A percentile compares a stretch with the other conserved stretches of the same genome.
Evolutionary conservation across 257 asterid species (phyloP).

Genomic region (Rubia yunnanensis): DNA sequence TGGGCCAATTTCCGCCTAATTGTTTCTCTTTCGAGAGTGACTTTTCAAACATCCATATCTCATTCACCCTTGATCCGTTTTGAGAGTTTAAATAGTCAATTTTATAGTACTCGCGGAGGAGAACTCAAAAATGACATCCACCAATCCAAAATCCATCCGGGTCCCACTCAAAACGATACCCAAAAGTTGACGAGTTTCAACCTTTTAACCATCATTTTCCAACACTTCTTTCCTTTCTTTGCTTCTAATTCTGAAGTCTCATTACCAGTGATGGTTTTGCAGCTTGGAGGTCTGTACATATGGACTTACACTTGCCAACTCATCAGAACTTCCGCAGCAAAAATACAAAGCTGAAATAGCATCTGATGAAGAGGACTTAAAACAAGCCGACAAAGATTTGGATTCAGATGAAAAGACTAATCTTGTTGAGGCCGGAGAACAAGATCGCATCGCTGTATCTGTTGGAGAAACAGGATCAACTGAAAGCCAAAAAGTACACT

Average conservation of each 20-base stretch:
- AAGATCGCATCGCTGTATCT: constrained; percentile 16
- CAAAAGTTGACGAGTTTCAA: no score
- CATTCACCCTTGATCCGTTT: no score
- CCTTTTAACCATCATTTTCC: no score
- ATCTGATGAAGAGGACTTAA: constrained; percentile 20
- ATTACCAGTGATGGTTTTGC: constrained; percentile 9
- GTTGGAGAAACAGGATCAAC: constrained; percentile 2
- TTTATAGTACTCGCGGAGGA: no score
- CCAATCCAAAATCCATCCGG: no score
- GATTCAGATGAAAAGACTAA: constrained; percentile 37
- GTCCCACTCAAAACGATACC: no score
- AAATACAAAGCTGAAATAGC: constrained; percentile 26
- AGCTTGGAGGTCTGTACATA: constrained; percentile 75
- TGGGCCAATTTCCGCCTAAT: no score
- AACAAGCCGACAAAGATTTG: constrained; percentile 47
- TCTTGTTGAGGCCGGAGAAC: constrained; percentile 33
- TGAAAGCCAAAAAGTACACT: constrained; percentile 26
- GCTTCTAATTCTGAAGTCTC: not conserved
- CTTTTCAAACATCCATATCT: no score
- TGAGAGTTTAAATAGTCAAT: no score
- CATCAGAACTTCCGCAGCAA: constrained; percentile 37
- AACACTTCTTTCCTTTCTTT: not conserved
- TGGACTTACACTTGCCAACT: constrained; percentile 71
- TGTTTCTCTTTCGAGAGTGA: no score
- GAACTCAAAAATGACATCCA: no score